phyloP scores from a whole-genome alignment of 1,284 basidiomycete genomes.

The Boletellus deceptivus region DNA sequence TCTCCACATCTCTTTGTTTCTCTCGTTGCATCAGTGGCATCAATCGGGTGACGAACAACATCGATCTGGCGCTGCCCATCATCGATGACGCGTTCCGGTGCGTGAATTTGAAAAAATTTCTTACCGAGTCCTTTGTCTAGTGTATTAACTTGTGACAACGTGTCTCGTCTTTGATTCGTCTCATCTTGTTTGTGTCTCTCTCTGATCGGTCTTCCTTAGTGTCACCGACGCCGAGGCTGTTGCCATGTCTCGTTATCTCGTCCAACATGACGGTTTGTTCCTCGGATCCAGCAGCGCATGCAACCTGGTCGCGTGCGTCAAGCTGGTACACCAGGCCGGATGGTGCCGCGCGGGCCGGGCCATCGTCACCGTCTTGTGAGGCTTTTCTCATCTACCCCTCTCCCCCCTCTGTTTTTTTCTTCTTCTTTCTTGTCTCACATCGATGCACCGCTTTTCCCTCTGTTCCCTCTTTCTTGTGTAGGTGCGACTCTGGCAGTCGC shows the following conservation, averaged over 20 bases:
- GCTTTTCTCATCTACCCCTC: too few species aligned
- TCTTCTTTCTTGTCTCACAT: too few species aligned
- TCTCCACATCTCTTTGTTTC: background rate
- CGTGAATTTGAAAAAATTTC: too few species aligned
- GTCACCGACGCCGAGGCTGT: constrained; percentile 90
- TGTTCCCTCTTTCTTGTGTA: constrained; percentile 34
- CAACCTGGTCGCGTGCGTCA: constrained; percentile 89
- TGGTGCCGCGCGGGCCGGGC: constrained; percentile 59
- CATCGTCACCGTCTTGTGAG: constrained; percentile 81
- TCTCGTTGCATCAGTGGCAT: constrained; percentile 64
- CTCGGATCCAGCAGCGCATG: constrained; percentile 88
- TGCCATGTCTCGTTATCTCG: constrained; percentile 85
- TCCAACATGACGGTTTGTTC: too few species aligned
- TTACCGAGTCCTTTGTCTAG: too few species aligned
- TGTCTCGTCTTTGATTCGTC: too few species aligned
- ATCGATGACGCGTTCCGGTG: constrained; percentile 89
- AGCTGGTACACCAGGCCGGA: constrained; percentile 68
- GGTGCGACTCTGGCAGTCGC: constrained; percentile 80
- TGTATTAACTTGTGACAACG: too few species aligned
- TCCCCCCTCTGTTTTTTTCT: too few species aligned
- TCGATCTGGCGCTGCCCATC: constrained; percentile 75
- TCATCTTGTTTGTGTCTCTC: too few species aligned
- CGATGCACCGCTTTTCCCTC: too few species aligned
- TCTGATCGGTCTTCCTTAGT: constrained; percentile 37
- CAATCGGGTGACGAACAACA: constrained; percentile 84